A percentile compares a stretch with the other conserved stretches of the same genome.
Conservation (phyloP, 1,284 basidiomycete species). For the Leucoagaricus sp. region DNA sequence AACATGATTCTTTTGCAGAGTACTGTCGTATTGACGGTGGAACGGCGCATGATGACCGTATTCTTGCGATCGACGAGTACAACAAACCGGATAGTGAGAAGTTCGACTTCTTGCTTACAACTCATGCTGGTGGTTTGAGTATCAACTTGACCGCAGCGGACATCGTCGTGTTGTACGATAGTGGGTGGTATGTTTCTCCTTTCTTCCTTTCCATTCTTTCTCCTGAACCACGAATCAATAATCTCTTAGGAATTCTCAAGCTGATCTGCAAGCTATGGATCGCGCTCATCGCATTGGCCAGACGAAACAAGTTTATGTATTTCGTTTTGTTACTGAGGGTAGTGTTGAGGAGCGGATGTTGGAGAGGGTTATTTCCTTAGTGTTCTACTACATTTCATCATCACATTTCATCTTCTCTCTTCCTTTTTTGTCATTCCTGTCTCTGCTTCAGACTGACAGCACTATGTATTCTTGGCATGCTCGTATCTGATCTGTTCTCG, state of each 20-base stretch:
- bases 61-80: conserved; percentile 95
- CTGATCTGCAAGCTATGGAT: conserved; percentile 99
- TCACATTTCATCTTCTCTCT: neutral
- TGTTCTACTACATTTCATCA: too few species aligned
- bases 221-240: neutral
- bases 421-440: too few species aligned
- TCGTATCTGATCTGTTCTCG: neutral
- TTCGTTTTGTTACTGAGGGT: conserved; percentile 95
- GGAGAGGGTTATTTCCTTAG: too few species aligned
- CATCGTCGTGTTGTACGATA: conserved; percentile 96
- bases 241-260: conserved; percentile 98
- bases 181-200: conserved; percentile 70
- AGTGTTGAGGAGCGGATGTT: conserved; percentile 98
- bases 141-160: conserved; percentile 98
- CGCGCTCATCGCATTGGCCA: conserved; percentile 98
- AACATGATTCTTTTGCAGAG: conserved; percentile 50
- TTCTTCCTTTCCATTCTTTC: neutral
- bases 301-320: conserved; percentile 98
- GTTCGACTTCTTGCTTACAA: conserved; percentile 97
- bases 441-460: too few species aligned
- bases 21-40: conserved; percentile 98
- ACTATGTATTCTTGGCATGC: too few species aligned
- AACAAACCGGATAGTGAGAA: conserved; percentile 95
- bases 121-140: conserved; percentile 96
- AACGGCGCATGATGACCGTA: conserved; percentile 96